These are phyloP conservation scores for Ploettnerulaceae sp. DNA, from an alignment of 2,329 filamentous ascomycete species.

Conservation along the genomic window DNA sequence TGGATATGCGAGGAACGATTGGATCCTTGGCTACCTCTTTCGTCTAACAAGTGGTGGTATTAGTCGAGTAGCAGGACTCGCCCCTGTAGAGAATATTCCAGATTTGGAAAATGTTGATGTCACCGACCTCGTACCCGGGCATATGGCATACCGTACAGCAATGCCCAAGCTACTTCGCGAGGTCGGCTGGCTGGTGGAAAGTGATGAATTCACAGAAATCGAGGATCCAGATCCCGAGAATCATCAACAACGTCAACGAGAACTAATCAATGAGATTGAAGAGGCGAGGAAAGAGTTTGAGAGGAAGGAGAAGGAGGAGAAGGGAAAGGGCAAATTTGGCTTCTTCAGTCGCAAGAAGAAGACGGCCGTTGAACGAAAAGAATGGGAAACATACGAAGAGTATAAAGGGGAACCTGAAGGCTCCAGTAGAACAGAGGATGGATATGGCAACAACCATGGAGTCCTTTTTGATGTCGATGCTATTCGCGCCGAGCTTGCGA, in stretches of 20 bases:
- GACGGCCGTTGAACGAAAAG: conserved; percentile 64
- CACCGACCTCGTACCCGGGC: conserved; percentile 78
- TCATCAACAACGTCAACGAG: conserved; percentile 78
- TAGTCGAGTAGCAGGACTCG: conserved; percentile 79
- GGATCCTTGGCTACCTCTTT: conserved; percentile 96
- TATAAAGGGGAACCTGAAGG: conserved; percentile 44
- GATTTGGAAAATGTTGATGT: conserved; percentile 87
- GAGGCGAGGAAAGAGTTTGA: conserved; percentile 86
- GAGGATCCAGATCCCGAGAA: conserved; percentile 96
- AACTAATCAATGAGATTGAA: conserved; percentile 94
- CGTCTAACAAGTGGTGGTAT: conserved; percentile 90
- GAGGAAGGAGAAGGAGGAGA: conserved; percentile 62
- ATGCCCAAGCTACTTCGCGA: conserved; percentile 86
- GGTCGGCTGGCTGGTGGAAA: conserved; percentile 86
- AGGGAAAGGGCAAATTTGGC: conserved; percentile 56
- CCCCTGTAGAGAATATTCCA: conserved; percentile 67
- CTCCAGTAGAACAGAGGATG: conserved; percentile 22
- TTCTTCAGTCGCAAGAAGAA: conserved; percentile 83
- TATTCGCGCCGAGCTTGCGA: conserved; percentile 77
- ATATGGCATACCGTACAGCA: conserved; percentile 92
- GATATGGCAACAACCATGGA: conserved; percentile 33
- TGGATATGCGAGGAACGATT: conserved; percentile 90
- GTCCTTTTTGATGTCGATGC: conserved; percentile 95
- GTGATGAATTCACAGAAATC: conserved; percentile 92
- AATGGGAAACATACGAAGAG: conserved; percentile 93